Evolutionary conservation across 257 asterid genomes (phyloP).

Genomic region (Galeopsis tetrahit): DNA sequence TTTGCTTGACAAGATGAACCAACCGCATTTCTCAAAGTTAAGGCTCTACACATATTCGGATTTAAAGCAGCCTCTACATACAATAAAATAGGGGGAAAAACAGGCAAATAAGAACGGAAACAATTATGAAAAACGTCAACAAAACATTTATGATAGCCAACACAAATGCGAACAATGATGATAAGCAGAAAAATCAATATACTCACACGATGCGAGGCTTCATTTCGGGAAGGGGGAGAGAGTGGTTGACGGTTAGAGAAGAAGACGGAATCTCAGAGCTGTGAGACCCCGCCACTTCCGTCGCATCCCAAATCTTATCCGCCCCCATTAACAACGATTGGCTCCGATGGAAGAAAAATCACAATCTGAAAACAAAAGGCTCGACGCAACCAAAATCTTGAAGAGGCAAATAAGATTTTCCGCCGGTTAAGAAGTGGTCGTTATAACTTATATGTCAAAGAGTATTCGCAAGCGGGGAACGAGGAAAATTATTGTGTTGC

Average conservation of each 20-base stretch:
- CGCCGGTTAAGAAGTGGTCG: background rate
- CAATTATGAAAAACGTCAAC: background rate
- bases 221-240: conserved; percentile 70
- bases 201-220: conserved; percentile 77
- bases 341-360: background rate
- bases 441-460: background rate
- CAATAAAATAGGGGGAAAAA: background rate
- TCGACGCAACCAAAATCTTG: background rate
- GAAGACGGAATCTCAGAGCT: conserved; percentile 74
- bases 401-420: background rate
- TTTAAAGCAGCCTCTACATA: background rate
- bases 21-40: background rate
- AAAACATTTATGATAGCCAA: background rate
- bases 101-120: background rate
- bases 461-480: background rate
- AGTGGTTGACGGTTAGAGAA: conserved; percentile 67
- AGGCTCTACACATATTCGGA: background rate
- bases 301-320: conserved; percentile 76
- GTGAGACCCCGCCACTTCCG: conserved; percentile 70
- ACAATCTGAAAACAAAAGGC: background rate
- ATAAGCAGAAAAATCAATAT: background rate
- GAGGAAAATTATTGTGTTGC: background rate
- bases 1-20: background rate
- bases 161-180: conserved; percentile 13
- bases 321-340: conserved; percentile 49